Evolutionary conservation across 108 stramenopile genomes (phyloP).

Genomic region (Epithemia pelagica): DNA sequence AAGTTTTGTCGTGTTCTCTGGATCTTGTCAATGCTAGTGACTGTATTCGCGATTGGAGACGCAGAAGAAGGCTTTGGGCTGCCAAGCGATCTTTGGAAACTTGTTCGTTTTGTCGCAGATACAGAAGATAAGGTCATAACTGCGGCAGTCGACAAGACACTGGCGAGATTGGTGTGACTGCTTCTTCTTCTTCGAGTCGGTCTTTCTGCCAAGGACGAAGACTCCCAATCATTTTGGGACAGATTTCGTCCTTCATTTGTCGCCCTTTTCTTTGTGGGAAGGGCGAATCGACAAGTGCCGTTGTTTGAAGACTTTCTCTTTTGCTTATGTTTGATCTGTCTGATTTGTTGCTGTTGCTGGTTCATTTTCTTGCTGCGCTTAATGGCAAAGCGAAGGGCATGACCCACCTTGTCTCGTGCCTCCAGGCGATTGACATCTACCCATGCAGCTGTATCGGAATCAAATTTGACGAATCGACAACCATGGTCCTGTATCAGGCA

Average conservation of each 20-base stretch:
- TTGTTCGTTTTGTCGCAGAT: background rate
- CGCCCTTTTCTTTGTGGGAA: too few relatives aligned
- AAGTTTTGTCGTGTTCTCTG: background rate
- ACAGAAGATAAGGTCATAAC: background rate
- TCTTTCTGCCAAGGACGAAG: background rate
- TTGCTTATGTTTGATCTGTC: too few relatives aligned
- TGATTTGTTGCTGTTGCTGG: background rate
- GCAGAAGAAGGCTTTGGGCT: background rate
- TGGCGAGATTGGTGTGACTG: background rate
- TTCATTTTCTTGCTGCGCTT: too few relatives aligned
- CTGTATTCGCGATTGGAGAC: background rate
- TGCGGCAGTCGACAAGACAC: background rate
- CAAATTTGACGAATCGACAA: conserved; percentile 11
- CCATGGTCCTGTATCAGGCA: conserved; percentile 15
- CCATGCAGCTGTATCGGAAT: conserved; percentile 24
- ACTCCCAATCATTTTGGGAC: too few relatives aligned
- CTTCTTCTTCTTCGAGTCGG: background rate
- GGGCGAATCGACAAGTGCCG: too few relatives aligned
- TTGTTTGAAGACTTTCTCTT: too few relatives aligned
- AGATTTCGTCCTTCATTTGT: too few relatives aligned
- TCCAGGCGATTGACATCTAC: conserved; percentile 28
- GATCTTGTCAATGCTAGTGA: background rate
- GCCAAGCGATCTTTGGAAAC: background rate
- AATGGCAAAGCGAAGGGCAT: conserved; percentile 30
- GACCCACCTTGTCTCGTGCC: conserved; percentile 40